A percentile compares a stretch with the other conserved stretches of the same genome.
phyloP scores from a whole-genome alignment of 1,284 basidiomycete species.

The Apiotrichum mycotoxinovorans region DNA sequence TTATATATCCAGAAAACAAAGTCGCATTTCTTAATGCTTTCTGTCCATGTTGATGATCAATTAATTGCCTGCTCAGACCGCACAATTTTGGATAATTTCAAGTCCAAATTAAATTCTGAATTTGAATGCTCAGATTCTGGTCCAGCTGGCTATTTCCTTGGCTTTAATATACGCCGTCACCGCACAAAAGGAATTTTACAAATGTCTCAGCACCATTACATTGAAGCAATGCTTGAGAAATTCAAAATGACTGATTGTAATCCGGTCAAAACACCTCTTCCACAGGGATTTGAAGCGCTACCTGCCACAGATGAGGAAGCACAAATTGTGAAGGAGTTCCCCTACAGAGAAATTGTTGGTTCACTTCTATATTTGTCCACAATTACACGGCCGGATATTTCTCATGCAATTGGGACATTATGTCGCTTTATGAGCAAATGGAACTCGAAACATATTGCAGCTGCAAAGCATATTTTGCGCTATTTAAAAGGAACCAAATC shows the following conservation, averaged over 20 bases:
- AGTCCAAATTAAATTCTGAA: no score
- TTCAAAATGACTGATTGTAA: no score
- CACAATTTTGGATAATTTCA: no score
- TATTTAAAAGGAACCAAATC: conserved; percentile 20
- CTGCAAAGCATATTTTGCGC: conserved; percentile 27
- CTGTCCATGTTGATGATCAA: conserved; percentile 31
- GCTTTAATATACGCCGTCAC: no score
- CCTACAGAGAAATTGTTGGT: conserved; percentile 5
- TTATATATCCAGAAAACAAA: not conserved
- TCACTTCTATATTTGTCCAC: conserved; percentile 21
- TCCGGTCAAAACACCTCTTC: no score
- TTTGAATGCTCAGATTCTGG: no score
- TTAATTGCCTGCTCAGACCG: conserved; percentile 29
- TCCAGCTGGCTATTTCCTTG: conserved; percentile 9
- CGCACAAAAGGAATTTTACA: no score
- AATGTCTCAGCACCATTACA: conserved; percentile 26
- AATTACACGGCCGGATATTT: conserved; percentile 24
- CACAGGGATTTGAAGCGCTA: no score
- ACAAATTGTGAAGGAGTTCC: no score
- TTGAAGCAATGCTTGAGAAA: conserved; percentile 1
- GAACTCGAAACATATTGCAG: conserved; percentile 18
- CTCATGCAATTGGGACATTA: conserved; percentile 19
- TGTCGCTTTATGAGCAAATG: conserved; percentile 26
- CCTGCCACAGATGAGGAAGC: no score
- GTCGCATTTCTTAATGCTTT: conserved; percentile 5